Percentiles rank a stretch among this genome's conserved stretches.
These are phyloP conservation scores for Fistulinella prunicolor DNA, from an alignment of 768 basidiomycete species.

Conservation along the genomic window DNA sequence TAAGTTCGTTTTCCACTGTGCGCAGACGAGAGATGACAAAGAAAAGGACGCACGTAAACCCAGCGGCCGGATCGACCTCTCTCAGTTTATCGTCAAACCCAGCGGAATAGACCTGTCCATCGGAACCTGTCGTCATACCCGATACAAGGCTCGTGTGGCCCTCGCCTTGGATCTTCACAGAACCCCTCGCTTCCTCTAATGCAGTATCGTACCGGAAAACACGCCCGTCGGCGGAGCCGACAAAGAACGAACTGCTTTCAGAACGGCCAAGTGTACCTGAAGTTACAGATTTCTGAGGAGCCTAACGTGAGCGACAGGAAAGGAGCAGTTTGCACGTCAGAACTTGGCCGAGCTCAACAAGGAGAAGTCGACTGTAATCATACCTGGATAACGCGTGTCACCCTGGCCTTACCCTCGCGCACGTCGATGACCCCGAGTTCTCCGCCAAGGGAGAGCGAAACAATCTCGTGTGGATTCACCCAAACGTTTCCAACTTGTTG, in stretches of 20 bases:
- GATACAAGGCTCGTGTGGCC: conserved; percentile 72
- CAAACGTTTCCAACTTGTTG: conserved; percentile 93
- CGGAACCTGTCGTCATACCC: conserved; percentile 47
- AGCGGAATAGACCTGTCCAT: conserved; percentile 59
- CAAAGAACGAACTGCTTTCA: conserved; percentile 59
- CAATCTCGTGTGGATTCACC: conserved; percentile 65
- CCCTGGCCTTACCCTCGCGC: conserved; percentile 54
- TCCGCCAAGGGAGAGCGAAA: conserved; percentile 82
- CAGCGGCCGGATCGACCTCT: conserved; percentile 49
- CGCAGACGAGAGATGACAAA: background rate
- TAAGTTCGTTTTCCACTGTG: too few species aligned
- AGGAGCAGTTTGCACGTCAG: background rate
- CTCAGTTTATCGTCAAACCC: conserved; percentile 81
- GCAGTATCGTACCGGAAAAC: conserved; percentile 56
- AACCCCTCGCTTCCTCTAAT: conserved; percentile 5
- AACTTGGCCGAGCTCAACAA: background rate
- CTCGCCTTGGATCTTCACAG: conserved; percentile 52
- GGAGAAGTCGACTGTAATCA: conserved; percentile 15
- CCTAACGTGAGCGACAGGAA: conserved; percentile 39
- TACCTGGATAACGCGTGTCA: conserved; percentile 61
- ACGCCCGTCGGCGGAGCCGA: conserved; percentile 80
- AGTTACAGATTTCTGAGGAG: conserved; percentile 79
- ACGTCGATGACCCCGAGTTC: conserved; percentile 81
- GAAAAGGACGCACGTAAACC: conserved; percentile 29
- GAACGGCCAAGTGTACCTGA: conserved; percentile 45